A percentile compares a stretch with the other conserved stretches of the same genome.
Conservation (phyloP, 306 rosid genomes). For the Lathyrus tuberosus region DNA sequence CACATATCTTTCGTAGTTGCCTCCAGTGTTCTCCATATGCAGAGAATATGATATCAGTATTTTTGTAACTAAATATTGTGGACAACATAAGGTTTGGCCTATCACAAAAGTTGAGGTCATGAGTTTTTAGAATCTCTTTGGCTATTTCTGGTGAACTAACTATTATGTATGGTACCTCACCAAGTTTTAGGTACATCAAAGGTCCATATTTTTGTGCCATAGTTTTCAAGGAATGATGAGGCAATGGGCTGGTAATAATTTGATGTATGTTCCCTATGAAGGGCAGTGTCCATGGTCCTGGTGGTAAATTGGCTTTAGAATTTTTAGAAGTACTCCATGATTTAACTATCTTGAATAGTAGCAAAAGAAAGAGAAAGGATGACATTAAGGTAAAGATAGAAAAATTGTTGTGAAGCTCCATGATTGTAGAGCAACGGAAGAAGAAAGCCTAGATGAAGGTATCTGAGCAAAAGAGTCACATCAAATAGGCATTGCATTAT, state of each 20-base stretch:
- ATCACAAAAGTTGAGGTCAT: too few species aligned
- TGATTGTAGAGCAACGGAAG: background rate
- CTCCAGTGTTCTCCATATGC: too few species aligned
- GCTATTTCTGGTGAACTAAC: background rate
- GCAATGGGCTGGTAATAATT: background rate
- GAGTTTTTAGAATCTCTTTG: too few species aligned
- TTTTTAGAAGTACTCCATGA: too few species aligned
- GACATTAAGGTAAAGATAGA: background rate
- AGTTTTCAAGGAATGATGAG: background rate
- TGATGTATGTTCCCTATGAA: constrained; percentile 39
- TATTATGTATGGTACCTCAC: constrained; percentile 31
- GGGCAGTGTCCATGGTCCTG: constrained; percentile 38
- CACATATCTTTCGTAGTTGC: too few species aligned
- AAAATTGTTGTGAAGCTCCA: constrained; percentile 25
- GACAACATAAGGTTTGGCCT: too few species aligned
- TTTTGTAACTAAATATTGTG: too few species aligned
- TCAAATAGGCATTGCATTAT: too few species aligned
- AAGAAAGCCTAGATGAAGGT: too few species aligned
- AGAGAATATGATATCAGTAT: too few species aligned
- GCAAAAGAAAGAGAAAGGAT: background rate
- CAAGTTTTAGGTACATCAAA: constrained; percentile 37
- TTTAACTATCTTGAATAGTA: constrained; percentile 7
- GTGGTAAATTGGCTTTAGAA: constrained; percentile 2
- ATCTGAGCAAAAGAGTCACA: too few species aligned
- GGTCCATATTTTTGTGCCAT: constrained; percentile 35